Base-by-base conservation (phyloP, 2,329 filamentous ascomycete genomes). In the Fusarium torulosum region DNA sequence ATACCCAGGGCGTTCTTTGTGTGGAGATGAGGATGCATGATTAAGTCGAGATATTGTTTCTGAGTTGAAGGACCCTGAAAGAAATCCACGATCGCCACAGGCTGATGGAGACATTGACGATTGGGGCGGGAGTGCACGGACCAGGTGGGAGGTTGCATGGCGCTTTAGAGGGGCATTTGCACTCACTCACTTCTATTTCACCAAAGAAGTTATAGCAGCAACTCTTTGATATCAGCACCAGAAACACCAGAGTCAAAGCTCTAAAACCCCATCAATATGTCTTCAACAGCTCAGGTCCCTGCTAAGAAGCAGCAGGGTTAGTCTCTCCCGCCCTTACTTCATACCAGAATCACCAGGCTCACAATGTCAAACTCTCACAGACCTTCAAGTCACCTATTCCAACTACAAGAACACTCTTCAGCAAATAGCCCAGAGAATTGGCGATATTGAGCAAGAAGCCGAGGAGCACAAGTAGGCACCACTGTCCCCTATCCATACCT, bases 11-110 rank as follows among this genome's bases (percentile, higher is more conserved):
- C 97, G 77, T 97, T 91, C 78, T 96, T 93, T 27, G 93, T 97
- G 77, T 98, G 94, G 4, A 99, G 84, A 82, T 97, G 95, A 54
- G 96, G 96, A 92, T 99, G 96, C 96, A 99, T 99, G 43, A 74
- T 87, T 78, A 59, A 45, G 21, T 43, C 38, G 35, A 40, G 42
- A 35, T 45, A 41, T 43, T 57, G 47, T 51, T 66, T 63, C 35
- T 53, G 53, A 50, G 50, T 44, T 53, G 43, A 56, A 62, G 51
- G 54, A 66, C 58, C 60, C 59, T 59, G 54, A 43, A 67, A 71
- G 64, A 67, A 74, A 59, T 62, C 57, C 50, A 52, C n/a, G 43
- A 52, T 65, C 44, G 54, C 54, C 67, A 67, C 54, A 60, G 53
- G 41, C 25, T 42, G 55, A 62, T 57, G 40, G 59, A 37, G 62